Evolutionary conservation across 2,329 filamentous ascomycete species (phyloP).

Genomic region (Thielaviopsis populi): DNA sequence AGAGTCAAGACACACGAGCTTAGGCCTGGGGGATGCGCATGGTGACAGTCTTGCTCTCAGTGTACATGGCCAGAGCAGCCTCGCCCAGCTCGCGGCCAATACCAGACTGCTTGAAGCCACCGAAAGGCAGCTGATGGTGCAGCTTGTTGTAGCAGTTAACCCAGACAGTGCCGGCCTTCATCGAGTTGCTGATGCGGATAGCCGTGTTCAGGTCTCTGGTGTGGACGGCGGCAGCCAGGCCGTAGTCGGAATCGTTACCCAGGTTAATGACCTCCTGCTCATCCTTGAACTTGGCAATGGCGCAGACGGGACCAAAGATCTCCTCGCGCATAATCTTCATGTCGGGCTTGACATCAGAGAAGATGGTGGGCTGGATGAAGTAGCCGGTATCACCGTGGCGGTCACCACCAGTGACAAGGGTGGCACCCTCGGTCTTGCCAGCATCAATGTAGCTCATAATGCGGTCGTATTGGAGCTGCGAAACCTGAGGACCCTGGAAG

Average conservation of each 20-base stretch:
- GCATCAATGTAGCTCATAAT: constrained; percentile 32
- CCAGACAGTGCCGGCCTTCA: constrained; percentile 46
- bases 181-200: constrained; percentile 32
- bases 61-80: constrained; percentile 19
- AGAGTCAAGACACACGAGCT: background rate
- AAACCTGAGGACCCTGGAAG: constrained; percentile 34
- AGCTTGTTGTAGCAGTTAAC: constrained; percentile 36
- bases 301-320: constrained; percentile 49
- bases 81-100: constrained; percentile 18
- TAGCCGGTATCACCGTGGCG: constrained; percentile 23
- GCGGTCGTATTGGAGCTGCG: constrained; percentile 34
- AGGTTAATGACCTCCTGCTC: constrained; percentile 24
- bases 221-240: constrained; percentile 41
- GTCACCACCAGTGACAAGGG: constrained; percentile 22
- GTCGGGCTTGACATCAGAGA: constrained; percentile 21
- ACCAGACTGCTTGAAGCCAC: constrained; percentile 19
- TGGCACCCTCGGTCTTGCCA: constrained; percentile 27
- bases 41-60: constrained; percentile 19
- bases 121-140: constrained; percentile 19
- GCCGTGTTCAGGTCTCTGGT: constrained; percentile 36
- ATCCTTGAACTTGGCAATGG: constrained; percentile 32
- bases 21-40: constrained; percentile 14
- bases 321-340: constrained; percentile 42
- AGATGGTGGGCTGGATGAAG: constrained; percentile 23
- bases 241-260: constrained; percentile 35